phyloP scores from a whole-genome alignment of 768 basidiomycete species.

The Tylopilus subfusipes region DNA sequence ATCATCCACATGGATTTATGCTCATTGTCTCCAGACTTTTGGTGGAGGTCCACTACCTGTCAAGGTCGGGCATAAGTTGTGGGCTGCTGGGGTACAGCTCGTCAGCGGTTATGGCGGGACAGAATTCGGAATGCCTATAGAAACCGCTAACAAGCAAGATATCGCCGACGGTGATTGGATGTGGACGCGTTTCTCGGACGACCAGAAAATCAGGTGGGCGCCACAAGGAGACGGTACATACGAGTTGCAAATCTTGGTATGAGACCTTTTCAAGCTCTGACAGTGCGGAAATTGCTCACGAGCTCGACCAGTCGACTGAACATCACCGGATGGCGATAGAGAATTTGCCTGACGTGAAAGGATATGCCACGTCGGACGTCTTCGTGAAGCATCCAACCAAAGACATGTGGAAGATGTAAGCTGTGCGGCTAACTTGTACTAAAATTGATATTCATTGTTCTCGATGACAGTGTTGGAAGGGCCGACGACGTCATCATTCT shows the following conservation, averaged over 20 bases:
- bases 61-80: slow-evolving; percentile 33
- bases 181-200: slow-evolving; percentile 31
- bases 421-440: not conserved
- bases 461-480: slow-evolving; percentile 28
- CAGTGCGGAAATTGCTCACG: not conserved
- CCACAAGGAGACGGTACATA: slow-evolving; percentile 34
- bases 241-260: slow-evolving; percentile 39
- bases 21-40: slow-evolving; percentile 25
- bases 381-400: slow-evolving; percentile 43
- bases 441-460: not conserved
- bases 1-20: fast-evolving
- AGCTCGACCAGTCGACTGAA: not conserved
- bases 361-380: slow-evolving; percentile 43
- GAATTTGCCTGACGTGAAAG: slow-evolving; percentile 39
- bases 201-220: slow-evolving; percentile 25
- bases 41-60: slow-evolving; percentile 40
- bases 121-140: slow-evolving; percentile 19
- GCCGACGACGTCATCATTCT: slow-evolving; percentile 35
- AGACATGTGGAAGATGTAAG: slow-evolving; percentile 37
- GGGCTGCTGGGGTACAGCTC: slow-evolving; percentile 33
- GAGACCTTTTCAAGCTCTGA: not conserved
- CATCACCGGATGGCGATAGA: slow-evolving; percentile 12
- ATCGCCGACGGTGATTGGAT: slow-evolving; percentile 31
- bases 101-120: slow-evolving; percentile 37
- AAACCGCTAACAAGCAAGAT: slow-evolving; percentile 1